Conservation (phyloP, 257 asterid genomes). For the Solanum pennellii region DNA sequence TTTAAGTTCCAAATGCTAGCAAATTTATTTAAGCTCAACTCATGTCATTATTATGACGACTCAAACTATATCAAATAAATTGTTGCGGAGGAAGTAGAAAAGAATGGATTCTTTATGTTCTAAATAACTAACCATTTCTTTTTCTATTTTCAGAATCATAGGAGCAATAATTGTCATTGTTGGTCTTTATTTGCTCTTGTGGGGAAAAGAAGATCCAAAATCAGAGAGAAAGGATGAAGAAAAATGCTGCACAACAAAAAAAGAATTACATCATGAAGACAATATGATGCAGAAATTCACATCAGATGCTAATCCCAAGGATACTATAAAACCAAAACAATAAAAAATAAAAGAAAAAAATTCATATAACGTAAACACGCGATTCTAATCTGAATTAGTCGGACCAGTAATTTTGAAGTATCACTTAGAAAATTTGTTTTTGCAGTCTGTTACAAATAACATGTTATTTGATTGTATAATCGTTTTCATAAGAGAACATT, state of each 20-base stretch:
- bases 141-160: slow-evolving; percentile 32
- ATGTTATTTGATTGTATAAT: not conserved
- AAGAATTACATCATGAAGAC: slow-evolving; percentile 12
- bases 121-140: not conserved
- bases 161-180: slow-evolving; percentile 47
- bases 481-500: not conserved
- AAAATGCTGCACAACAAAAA: not conserved
- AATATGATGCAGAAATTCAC: slow-evolving; percentile 1
- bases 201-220: slow-evolving; percentile 67
- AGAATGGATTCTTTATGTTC: not conserved
- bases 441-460: not conserved
- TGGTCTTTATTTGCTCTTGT: slow-evolving; percentile 63
- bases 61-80: not conserved
- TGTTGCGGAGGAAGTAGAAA: not conserved
- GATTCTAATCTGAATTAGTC: not conserved
- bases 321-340: not conserved
- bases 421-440: not conserved
- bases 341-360: not conserved
- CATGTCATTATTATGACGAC: not conserved
- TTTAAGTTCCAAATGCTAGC: not conserved
- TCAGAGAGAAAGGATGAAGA: slow-evolving; percentile 19
- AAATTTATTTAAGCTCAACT: not conserved
- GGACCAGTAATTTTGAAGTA: accelerated
- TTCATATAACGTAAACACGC: accelerated
- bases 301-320: not conserved